Evolutionary conservation across 2,329 filamentous ascomycete genomes (phyloP), one percentile per base, ranked within the genome.

Genomic region (Colletotrichum endophyticum): DNA sequence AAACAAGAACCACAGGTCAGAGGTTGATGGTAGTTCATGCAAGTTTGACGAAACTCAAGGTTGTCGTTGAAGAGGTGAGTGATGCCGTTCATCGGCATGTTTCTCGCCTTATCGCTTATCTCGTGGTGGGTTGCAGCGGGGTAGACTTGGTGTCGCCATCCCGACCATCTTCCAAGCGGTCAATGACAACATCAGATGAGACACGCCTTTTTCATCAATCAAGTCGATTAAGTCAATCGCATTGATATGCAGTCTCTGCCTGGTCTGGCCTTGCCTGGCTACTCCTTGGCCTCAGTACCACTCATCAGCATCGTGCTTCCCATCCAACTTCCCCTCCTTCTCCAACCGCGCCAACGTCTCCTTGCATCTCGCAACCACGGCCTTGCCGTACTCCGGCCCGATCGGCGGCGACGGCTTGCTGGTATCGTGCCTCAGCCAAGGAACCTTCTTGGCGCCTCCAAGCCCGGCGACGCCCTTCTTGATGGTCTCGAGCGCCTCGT

Each of bases 351-450:
- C 67, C 27, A 83, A 39, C 6, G 72, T n/a, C 12, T 80, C 79
- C 73, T 79, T 84, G 8, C 80, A 76, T 59, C 82, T 78, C 36
- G 44, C 25, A 8, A 81, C 78, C 34, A 83, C 73, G 2, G 73
- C 78, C 70, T 80, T 78, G 5, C 79, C 82, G 56, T 84, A 83
- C 74, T 78, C 80, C 0, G 81, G 79, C 27, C 79, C 80, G 0
- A 80, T 68, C 16, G 80, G 81, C 19, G 82, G 82, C 9, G 78
- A 66, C 0, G 78, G 73, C 32, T 79, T 80, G 7, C 57, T 77
- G 19, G 59, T 22, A 36, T 83, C 81, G 22, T 79, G 77, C 36
- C 77, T 77, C 53, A 83, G 64, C 82, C 81, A 83, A 2, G 78
- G 71, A 2, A 81, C 71, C 67, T 27, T 76, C 27, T 67, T 49